These are phyloP conservation scores for Phytophthora palmivora DNA, from an alignment of 352 stramenopile genomes.

Conservation along the genomic window DNA sequence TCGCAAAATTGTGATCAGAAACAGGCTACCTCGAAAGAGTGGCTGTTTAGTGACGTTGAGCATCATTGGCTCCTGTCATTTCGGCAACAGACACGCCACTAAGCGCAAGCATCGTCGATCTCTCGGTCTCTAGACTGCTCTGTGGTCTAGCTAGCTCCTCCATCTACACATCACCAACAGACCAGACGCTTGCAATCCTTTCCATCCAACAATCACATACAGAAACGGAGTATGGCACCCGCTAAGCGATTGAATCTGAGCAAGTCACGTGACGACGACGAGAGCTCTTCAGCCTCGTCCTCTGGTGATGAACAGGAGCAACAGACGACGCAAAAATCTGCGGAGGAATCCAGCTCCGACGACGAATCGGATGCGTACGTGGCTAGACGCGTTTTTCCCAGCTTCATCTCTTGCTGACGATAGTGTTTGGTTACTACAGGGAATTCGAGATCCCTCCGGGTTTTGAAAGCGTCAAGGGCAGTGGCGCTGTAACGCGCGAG, in stretches of 20 bases:
- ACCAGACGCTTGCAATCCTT: constrained; percentile 7
- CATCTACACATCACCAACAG: constrained; percentile 1
- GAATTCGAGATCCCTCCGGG: constrained; percentile 84
- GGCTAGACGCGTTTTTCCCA: background rate
- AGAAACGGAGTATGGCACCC: constrained; percentile 46
- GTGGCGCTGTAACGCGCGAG: constrained; percentile 64
- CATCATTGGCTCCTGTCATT: constrained; percentile 32
- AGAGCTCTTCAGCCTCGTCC: constrained; percentile 48
- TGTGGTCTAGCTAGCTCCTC: background rate
- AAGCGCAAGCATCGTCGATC: constrained; percentile 7
- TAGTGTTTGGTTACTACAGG: constrained; percentile 32
- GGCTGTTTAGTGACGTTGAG: constrained; percentile 1
- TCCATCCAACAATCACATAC: constrained; percentile 8
- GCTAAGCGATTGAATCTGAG: constrained; percentile 75
- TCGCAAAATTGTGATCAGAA: no score
- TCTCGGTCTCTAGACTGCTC: constrained; percentile 11
- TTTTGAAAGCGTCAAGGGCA: constrained; percentile 73
- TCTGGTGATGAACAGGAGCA: constrained; percentile 46
- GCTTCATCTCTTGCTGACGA: constrained; percentile 11
- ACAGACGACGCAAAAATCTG: constrained; percentile 9
- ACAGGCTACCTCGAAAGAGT: background rate
- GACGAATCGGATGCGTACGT: constrained; percentile 68
- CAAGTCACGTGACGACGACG: constrained; percentile 42
- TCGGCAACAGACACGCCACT: constrained; percentile 14
- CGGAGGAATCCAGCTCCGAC: constrained; percentile 47